Conservation (phyloP, 169 alveolate species). For the Cryptosporidium meleagridis region DNA sequence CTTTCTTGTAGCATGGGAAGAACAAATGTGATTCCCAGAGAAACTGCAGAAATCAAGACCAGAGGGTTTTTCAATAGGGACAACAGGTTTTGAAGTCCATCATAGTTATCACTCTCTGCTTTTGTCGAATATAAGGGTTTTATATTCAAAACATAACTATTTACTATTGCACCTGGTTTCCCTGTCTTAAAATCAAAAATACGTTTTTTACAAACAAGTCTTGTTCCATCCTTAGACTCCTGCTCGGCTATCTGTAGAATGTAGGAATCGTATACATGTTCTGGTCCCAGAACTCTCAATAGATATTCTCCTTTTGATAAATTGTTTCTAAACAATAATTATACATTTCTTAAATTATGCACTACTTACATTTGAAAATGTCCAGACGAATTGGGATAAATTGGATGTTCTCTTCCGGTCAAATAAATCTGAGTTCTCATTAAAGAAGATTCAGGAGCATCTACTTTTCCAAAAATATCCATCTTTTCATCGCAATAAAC, state of each 20-base stretch:
- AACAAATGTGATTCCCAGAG: constrained; percentile 30
- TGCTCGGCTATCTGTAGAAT: constrained; percentile 7
- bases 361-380: constrained; percentile 52
- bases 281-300: constrained; percentile 23
- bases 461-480: constrained; percentile 17
- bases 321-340: neutral
- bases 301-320: constrained; percentile 44
- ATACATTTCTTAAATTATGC: neutral
- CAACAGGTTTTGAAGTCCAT: neutral
- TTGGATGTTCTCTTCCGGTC: constrained; percentile 1
- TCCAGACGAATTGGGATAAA: constrained; percentile 35
- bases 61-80: constrained; percentile 56
- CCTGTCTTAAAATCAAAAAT: constrained; percentile 23
- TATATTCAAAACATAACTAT: constrained; percentile 7
- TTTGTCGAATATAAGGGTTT: constrained; percentile 44
- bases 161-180: neutral
- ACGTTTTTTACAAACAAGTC: neutral
- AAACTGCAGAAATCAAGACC: constrained; percentile 19
- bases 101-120: neutral
- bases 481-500: constrained; percentile 8
- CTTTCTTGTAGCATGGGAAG: constrained; percentile 60
- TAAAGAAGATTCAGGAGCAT: constrained; percentile 22
- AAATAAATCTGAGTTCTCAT: constrained; percentile 28
- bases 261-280: constrained; percentile 3
- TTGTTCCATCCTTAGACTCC: constrained; percentile 11